Evolutionary conservation across 441 rosid genomes (phyloP), one percentile per base, ranked within the genome.

Genomic region (Iberis amara): DNA sequence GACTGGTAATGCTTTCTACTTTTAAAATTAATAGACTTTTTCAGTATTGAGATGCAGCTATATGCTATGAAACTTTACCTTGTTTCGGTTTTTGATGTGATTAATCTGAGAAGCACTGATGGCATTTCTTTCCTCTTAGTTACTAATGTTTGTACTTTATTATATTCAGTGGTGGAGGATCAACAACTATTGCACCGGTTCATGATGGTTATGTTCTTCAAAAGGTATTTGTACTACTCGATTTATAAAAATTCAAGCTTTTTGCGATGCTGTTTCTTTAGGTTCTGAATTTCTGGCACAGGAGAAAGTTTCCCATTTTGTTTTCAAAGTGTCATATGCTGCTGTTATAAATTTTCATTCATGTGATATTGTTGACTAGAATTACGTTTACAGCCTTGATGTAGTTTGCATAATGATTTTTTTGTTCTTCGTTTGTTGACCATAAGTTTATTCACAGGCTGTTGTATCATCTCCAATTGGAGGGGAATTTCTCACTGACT

Each of bases 131-230:
- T 8, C 14, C 37, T 42, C 31, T n/a, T n/a, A n/a, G n/a, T 5
- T 30, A 30, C 33, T 30, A 30, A 30, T 30, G 33, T 30, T 30
- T 3, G 6, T 5, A 7, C 33, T 30, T 24, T 24, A 24, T 24
- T 24, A 24, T 24, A 24, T 24, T 24, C 74, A 94, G 97, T 57
- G 99, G 99, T 52, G 99, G 99, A 78, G 99, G 99, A 60, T 94
- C 97, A 51, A 89, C 95, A 39, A 83, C 91, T 51, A 79, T 89
- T 59, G 82, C 96, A 59, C 97, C 99, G 1, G 99, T 89, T 45
- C 97, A 94, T 60, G 99, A 94, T 64, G 99, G 97, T 58, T 89
- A 85, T 71, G 97, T 89, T 65, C 96, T 94, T 75, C 97, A 94
- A 61, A 94, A 87, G 97, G 99, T 94, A 74, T 39, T 18, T 54